These are phyloP conservation scores for Trichophyton rubrum DNA, from an alignment of 2,329 filamentous ascomycete genomes.

Conservation along the genomic window DNA sequence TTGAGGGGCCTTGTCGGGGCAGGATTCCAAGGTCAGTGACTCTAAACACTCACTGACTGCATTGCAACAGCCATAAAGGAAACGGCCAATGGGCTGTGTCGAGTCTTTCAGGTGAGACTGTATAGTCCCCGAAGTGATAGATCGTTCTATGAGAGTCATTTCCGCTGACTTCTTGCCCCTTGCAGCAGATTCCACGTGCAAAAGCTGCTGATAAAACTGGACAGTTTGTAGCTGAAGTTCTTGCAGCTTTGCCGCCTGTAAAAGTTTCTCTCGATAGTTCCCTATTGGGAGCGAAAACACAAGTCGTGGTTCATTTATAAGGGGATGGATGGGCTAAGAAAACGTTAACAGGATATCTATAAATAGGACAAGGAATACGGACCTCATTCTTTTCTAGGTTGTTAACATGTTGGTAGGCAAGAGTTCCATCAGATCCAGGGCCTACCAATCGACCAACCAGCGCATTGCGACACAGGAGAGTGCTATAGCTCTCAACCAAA, in stretches of 20 bases:
- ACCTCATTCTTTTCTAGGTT: slow-evolving; percentile 9
- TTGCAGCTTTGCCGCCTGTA: slow-evolving; percentile 25
- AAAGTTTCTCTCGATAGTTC: slow-evolving; percentile 16
- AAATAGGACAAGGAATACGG: not conserved
- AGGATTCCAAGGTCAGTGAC: not conserved
- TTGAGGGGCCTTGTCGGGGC: slow-evolving; percentile 20
- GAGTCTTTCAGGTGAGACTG: slow-evolving; percentile 31
- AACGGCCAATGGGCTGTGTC: slow-evolving; percentile 28
- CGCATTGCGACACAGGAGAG: slow-evolving; percentile 19
- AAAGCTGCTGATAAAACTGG: slow-evolving; percentile 23
- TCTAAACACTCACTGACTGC: slow-evolving; percentile 26
- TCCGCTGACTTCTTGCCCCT: slow-evolving; percentile 29
- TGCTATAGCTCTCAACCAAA: slow-evolving; percentile 22
- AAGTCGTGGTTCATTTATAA: slow-evolving; percentile 28
- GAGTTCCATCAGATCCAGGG: slow-evolving; percentile 11
- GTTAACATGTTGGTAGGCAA: not conserved
- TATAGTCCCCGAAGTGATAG: slow-evolving; percentile 29
- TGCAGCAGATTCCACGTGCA: slow-evolving; percentile 22
- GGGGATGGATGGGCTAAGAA: slow-evolving; percentile 27
- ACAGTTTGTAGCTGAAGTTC: slow-evolving; percentile 28
- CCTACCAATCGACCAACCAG: slow-evolving; percentile 13
- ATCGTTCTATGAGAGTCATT: slow-evolving; percentile 32
- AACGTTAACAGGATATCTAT: slow-evolving; percentile 12
- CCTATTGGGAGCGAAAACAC: slow-evolving; percentile 14
- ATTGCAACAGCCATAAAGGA: slow-evolving; percentile 28